Conservation (phyloP, 352 stramenopile genomes). For the Peronospora farinosa region DNA sequence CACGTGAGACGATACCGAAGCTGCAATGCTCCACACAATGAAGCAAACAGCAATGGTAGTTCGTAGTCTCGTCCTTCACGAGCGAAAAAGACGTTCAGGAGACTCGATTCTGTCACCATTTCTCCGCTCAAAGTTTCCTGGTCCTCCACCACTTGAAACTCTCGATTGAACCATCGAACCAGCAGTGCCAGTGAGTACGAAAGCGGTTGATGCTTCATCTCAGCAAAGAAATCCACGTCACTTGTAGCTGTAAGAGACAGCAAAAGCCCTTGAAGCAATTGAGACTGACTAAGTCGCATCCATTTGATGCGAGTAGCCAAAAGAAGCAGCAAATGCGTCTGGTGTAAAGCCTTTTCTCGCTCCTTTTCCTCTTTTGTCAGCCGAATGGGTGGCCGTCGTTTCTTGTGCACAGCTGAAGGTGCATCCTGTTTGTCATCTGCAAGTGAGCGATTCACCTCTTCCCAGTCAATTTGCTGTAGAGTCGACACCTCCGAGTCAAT, state of each 20-base stretch:
- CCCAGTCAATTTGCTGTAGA: slow-evolving; percentile 57
- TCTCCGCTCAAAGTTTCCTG: slow-evolving; percentile 9
- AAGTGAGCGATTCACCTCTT: slow-evolving; percentile 55
- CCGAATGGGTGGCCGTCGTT: slow-evolving; percentile 29
- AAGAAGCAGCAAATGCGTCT: slow-evolving; percentile 64
- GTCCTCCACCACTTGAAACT: slow-evolving; percentile 34
- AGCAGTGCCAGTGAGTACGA: slow-evolving; percentile 57
- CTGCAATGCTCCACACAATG: slow-evolving; percentile 46
- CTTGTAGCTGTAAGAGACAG: slow-evolving; percentile 48
- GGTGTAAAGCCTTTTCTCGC: slow-evolving; percentile 53
- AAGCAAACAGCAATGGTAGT: slow-evolving; percentile 55
- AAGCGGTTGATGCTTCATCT: slow-evolving; percentile 32
- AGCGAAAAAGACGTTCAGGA: slow-evolving; percentile 50
- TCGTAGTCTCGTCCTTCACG: slow-evolving; percentile 41
- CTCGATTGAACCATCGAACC: slow-evolving; percentile 54
- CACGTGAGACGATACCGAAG: slow-evolving; percentile 50
- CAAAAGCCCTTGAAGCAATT: slow-evolving; percentile 46
- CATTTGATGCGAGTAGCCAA: slow-evolving; percentile 45
- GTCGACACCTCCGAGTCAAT: slow-evolving; percentile 12
- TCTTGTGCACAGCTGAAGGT: slow-evolving; percentile 28
- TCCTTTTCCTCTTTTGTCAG: slow-evolving; percentile 62
- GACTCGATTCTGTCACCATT: slow-evolving; percentile 37
- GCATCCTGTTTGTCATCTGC: slow-evolving; percentile 11
- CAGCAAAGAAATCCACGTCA: slow-evolving; percentile 41
- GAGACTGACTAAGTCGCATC: slow-evolving; percentile 35